A percentile compares a stretch with the other conserved stretches of the same genome.
phyloP scores from a whole-genome alignment of 768 basidiomycete genomes.

The Russula emetica region DNA sequence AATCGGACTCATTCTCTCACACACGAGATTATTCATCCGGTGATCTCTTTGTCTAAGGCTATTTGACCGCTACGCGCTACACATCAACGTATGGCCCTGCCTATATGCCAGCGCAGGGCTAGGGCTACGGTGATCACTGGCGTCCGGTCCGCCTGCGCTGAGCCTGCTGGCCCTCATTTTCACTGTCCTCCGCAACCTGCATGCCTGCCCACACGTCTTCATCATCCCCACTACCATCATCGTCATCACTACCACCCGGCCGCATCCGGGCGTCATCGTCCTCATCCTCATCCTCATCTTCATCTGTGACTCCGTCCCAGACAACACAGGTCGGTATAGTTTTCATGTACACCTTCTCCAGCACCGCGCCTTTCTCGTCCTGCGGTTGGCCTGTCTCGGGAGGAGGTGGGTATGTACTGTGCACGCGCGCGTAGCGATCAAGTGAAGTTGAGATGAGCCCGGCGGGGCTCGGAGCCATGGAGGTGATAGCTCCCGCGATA shows the following conservation, averaged over 20 bases:
- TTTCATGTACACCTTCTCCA: constrained; percentile 62
- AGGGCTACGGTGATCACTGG: neutral
- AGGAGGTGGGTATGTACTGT: constrained; percentile 56
- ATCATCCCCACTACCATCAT: neutral
- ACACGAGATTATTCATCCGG: too few species aligned
- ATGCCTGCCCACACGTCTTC: constrained; percentile 67
- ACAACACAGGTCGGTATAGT: constrained; percentile 56
- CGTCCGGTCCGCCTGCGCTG: constrained; percentile 30
- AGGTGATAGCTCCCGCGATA: constrained; percentile 64
- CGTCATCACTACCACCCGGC: constrained; percentile 39
- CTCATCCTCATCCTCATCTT: neutral
- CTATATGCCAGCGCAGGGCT: neutral
- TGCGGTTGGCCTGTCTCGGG: constrained; percentile 44
- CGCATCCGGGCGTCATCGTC: constrained; percentile 28
- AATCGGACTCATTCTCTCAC: too few species aligned
- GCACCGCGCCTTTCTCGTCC: constrained; percentile 53
- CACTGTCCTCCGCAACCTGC: constrained; percentile 46
- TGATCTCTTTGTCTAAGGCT: too few species aligned
- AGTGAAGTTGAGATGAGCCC: constrained; percentile 57
- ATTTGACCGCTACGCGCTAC: too few species aligned
- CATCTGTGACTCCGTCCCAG: constrained; percentile 48
- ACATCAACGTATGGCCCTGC: too few species aligned
- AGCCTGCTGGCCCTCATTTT: constrained; percentile 30
- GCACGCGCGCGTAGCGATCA: constrained; percentile 69
- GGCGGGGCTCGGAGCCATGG: constrained; percentile 53